phyloP scores from a whole-genome alignment of 2,329 filamentous ascomycete genomes.

The Paraphaeosphaeria sporulosa region DNA sequence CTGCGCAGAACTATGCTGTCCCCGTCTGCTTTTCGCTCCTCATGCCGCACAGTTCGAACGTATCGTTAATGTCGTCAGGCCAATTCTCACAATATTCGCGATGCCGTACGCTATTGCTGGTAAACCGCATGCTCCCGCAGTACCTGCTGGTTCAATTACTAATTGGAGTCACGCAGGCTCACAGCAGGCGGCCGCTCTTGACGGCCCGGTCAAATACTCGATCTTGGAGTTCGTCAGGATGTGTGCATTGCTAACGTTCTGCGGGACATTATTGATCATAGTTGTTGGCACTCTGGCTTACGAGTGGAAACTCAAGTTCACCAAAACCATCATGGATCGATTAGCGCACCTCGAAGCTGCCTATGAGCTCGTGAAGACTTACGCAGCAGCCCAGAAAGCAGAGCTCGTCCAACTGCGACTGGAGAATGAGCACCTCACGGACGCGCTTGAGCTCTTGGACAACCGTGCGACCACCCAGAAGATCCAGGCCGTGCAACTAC shows the following conservation, averaged over 20 bases:
- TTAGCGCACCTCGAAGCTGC: neutral
- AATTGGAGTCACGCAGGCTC: neutral
- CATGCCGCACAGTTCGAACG: neutral
- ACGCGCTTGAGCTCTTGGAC: neutral
- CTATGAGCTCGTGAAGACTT: neutral
- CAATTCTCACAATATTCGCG: neutral
- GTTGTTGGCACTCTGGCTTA: neutral
- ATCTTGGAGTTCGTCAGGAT: neutral
- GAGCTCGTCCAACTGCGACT: neutral
- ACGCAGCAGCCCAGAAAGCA: neutral
- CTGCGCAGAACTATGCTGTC: neutral
- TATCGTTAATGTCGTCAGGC: neutral
- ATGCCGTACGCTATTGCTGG: neutral
- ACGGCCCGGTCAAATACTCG: neutral
- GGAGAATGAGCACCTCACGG: neutral
- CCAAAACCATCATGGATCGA: neutral
- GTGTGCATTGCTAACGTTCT: neutral
- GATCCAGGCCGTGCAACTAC: neutral
- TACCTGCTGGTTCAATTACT: neutral
- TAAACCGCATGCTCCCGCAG: neutral
- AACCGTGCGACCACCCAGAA: neutral
- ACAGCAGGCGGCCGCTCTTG: neutral
- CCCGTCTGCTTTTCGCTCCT: neutral
- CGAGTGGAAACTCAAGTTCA: neutral
- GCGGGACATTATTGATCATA: neutral